Percentiles rank a stretch among this genome's conserved stretches.
phyloP scores from a whole-genome alignment of 106 monocot species.

The Gastrodia elata region DNA sequence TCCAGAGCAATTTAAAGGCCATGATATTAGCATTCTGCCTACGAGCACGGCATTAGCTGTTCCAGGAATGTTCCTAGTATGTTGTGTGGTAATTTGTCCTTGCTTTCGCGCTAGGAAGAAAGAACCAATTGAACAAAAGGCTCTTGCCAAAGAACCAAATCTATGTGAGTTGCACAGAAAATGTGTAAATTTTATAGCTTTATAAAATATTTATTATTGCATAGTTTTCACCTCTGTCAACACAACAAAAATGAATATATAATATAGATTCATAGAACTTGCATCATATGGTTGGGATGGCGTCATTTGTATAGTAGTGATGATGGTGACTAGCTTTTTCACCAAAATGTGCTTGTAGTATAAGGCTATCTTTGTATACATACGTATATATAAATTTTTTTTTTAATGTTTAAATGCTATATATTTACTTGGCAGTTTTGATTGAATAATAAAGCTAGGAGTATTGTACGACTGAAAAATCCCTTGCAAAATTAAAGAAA shows the following conservation, averaged over 20 bases:
- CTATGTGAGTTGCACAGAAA: conserved; percentile 13
- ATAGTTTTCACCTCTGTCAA: neutral
- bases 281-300: neutral
- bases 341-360: neutral
- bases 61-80: conserved; percentile 34
- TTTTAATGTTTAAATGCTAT: no score
- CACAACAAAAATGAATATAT: neutral
- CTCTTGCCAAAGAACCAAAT: conserved; percentile 16
- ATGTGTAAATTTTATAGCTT: neutral
- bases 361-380: no score
- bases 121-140: conserved; percentile 15
- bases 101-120: conserved; percentile 33
- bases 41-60: conserved; percentile 17
- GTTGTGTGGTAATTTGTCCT: conserved; percentile 29
- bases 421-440: no score
- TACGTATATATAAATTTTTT: no score
- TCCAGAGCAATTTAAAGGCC: conserved; percentile 8
- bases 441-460: no score
- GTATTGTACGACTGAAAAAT: no score
- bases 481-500: no score
- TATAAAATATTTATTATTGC: neutral
- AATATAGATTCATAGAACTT: neutral
- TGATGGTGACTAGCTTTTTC: neutral
- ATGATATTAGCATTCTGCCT: conserved; percentile 3
- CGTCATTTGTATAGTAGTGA: neutral